phyloP scores from a whole-genome alignment of 2,329 filamentous ascomycete genomes.

The Orbilia oligospora region DNA sequence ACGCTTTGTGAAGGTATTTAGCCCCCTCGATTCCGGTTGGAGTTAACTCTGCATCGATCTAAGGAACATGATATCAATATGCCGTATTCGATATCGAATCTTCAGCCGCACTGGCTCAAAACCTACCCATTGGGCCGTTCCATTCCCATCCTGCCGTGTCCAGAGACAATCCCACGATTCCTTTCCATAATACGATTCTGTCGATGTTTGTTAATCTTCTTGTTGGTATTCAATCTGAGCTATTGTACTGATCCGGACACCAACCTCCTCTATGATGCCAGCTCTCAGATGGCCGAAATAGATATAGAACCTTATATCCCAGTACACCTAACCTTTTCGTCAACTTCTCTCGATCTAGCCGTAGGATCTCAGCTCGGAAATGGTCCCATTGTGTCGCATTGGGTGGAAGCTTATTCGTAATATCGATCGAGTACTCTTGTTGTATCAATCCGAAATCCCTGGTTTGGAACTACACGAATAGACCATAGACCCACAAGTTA shows the following conservation, averaged over 20 bases:
- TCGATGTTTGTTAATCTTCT: conserved; percentile 8
- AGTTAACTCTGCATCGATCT: conserved; percentile 57
- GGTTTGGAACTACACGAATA: conserved; percentile 47
- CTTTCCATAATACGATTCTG: conserved; percentile 50
- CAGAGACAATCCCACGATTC: conserved; percentile 58
- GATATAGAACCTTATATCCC: conserved; percentile 58
- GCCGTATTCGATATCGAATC: not conserved
- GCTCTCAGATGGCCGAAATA: conserved; percentile 57
- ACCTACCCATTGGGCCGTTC: conserved; percentile 55
- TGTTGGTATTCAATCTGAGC: not conserved
- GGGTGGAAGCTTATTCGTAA: conserved; percentile 25
- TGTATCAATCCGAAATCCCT: conserved; percentile 57
- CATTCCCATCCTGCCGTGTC: conserved; percentile 59
- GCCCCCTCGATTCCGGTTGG: conserved; percentile 40
- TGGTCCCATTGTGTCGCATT: conserved; percentile 57
- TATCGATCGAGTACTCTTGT: conserved; percentile 45
- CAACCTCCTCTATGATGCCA: conserved; percentile 59
- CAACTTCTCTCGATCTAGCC: conserved; percentile 36
- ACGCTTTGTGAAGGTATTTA: conserved; percentile 39
- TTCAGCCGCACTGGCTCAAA: conserved; percentile 4
- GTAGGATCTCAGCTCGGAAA: conserved; percentile 36
- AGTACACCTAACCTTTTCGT: conserved; percentile 25
- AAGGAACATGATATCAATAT: conserved; percentile 14
- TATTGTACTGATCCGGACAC: conserved; percentile 44
- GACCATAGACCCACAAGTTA: conserved; percentile 15